Percentiles rank a stretch among this genome's conserved stretches.
phyloP scores from a whole-genome alignment of 768 basidiomycete species.

The Coprinopsis sp. region DNA sequence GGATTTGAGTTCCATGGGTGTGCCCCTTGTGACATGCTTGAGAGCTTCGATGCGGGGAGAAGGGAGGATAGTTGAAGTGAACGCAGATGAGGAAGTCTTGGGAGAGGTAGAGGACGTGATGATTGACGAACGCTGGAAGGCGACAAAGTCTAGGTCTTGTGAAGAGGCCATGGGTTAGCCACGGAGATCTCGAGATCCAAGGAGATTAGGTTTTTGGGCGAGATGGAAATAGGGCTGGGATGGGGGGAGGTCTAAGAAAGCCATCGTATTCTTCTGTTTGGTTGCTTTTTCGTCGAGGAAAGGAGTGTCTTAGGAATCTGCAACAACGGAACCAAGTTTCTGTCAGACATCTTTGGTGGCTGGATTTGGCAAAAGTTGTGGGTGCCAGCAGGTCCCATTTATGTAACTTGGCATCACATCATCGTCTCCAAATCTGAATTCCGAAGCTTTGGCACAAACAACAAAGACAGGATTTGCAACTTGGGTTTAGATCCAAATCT shows the following conservation, averaged over 20 bases:
- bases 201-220: neutral
- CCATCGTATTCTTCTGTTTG: neutral
- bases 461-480: neutral
- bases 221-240: neutral
- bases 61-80: neutral
- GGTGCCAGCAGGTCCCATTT: neutral
- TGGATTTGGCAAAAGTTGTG: neutral
- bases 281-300: neutral
- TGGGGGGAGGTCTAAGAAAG: neutral
- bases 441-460: no score
- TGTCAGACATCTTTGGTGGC: neutral
- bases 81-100: neutral
- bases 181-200: neutral
- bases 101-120: neutral
- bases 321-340: neutral
- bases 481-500: neutral
- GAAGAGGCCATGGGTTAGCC: conserved; percentile 12
- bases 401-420: neutral
- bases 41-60: no score
- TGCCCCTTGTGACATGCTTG: no score
- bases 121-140: neutral
- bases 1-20: no score
- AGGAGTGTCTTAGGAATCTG: neutral
- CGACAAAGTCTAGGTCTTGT: conserved; percentile 11
- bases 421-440: neutral